phyloP scores from a whole-genome alignment of 441 rosid genomes.

The Adansonia rubrostipa region DNA sequence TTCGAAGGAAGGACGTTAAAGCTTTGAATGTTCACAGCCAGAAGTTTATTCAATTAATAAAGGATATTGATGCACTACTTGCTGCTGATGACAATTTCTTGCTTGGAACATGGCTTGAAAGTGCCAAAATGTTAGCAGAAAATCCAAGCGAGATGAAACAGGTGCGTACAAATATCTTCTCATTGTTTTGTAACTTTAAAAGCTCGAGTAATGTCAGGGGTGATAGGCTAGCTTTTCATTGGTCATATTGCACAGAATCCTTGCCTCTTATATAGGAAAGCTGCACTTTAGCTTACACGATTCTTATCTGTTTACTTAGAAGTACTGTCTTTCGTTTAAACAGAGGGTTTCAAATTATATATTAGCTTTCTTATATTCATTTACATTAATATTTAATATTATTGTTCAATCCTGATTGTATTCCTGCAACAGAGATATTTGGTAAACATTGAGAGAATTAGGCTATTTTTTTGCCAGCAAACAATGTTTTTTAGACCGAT shows the following conservation, averaged over 20 bases:
- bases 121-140: constrained; percentile 69
- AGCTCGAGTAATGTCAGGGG: not conserved
- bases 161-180: constrained; percentile 46
- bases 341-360: not conserved
- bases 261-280: too few species aligned
- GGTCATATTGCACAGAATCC: not conserved
- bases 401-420: not conserved
- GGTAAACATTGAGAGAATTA: not conserved
- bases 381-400: not conserved
- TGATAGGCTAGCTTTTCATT: not conserved
- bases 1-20: constrained; percentile 51
- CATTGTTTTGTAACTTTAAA: not conserved
- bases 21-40: constrained; percentile 51
- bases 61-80: constrained; percentile 77
- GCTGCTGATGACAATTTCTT: constrained; percentile 85
- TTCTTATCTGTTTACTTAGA: not conserved
- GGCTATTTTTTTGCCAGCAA: not conserved
- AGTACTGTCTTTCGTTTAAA: too few species aligned
- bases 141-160: constrained; percentile 65
- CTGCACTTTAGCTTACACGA: not conserved
- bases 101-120: constrained; percentile 91
- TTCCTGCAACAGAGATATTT: not conserved
- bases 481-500: not conserved
- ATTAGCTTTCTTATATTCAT: not conserved
- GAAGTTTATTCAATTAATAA: constrained; percentile 70